phyloP scores from a whole-genome alignment of 1,139 yeast species.

The Taphrina confusa region DNA sequence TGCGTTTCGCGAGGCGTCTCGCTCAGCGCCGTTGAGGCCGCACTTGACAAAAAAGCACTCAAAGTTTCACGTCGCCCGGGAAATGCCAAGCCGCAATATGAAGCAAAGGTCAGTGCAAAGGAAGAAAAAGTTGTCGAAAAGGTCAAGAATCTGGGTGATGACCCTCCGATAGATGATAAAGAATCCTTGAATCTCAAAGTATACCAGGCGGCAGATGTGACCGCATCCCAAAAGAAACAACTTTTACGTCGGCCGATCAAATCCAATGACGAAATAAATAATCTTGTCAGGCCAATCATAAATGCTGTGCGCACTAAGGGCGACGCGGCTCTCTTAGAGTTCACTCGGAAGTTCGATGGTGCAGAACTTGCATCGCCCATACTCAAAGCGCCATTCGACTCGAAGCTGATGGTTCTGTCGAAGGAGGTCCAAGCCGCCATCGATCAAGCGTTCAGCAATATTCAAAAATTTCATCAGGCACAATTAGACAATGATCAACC shows the following conservation, averaged over 20 bases:
- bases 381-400: constrained; percentile 81
- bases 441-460: constrained; percentile 84
- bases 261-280: constrained; percentile 87
- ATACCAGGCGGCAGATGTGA: constrained; percentile 18
- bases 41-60: constrained; percentile 76
- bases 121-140: constrained; percentile 23
- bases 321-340: constrained; percentile 80
- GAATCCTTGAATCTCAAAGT: constrained; percentile 29
- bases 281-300: constrained; percentile 84
- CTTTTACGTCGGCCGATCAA: constrained; percentile 88
- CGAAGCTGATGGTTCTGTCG: constrained; percentile 69
- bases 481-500: constrained; percentile 62
- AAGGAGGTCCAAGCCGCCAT: constrained; percentile 80
- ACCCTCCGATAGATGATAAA: constrained; percentile 28
- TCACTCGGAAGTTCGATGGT: constrained; percentile 87
- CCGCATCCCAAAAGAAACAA: constrained; percentile 50
- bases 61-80: constrained; percentile 94
- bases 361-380: constrained; percentile 72
- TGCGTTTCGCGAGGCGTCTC: constrained; percentile 79
- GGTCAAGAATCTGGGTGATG: constrained; percentile 28
- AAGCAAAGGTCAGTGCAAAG: constrained; percentile 7
- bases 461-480: constrained; percentile 89
- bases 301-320: constrained; percentile 75
- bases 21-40: constrained; percentile 75
- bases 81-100: constrained; percentile 80